A percentile compares a stretch with the other conserved stretches of the same genome.
phyloP scores from a whole-genome alignment of 1,139 yeast species.

The Diutina rugosa region DNA sequence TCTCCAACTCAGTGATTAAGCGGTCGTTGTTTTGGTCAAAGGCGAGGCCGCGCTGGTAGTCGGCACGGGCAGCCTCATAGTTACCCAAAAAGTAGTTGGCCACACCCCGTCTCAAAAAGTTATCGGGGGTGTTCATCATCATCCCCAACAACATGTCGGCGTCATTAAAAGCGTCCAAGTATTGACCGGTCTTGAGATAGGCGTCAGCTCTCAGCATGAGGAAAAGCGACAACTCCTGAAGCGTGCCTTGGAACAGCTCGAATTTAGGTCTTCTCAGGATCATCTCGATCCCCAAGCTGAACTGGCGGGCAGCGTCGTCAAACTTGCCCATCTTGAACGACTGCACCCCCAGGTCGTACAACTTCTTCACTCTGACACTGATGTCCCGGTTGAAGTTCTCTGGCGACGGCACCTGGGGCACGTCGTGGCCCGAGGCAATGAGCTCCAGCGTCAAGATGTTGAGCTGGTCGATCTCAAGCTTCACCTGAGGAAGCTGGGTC shows the following conservation, averaged over 20 bases:
- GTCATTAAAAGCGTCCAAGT: constrained; percentile 68
- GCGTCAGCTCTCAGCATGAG: constrained; percentile 80
- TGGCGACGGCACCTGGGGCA: constrained; percentile 52
- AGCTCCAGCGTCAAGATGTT: constrained; percentile 52
- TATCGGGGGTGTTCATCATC: constrained; percentile 61
- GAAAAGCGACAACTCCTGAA: constrained; percentile 65
- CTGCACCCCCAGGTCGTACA: constrained; percentile 61
- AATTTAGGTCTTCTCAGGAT: constrained; percentile 72
- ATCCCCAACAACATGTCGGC: constrained; percentile 58
- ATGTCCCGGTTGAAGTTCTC: constrained; percentile 44
- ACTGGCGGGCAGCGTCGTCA: constrained; percentile 61
- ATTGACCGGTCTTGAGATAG: constrained; percentile 48
- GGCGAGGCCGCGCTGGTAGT: constrained; percentile 66
- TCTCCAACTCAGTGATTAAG: constrained; percentile 22
- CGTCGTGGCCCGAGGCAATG: constrained; percentile 46
- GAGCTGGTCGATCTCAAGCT: constrained; percentile 44
- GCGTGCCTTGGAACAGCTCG: constrained; percentile 70
- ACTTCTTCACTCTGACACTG: constrained; percentile 54
- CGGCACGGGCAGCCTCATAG: constrained; percentile 59
- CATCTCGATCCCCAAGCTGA: constrained; percentile 70
- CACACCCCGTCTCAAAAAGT: constrained; percentile 72
- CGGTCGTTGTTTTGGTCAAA: constrained; percentile 3
- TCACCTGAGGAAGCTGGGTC: constrained; percentile 15
- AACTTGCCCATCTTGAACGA: constrained; percentile 50
- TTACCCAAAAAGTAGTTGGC: constrained; percentile 60